A percentile compares a stretch with the other conserved stretches of the same genome.
Conservation (phyloP, 345 rosid genomes). For the Aegle marmelos region DNA sequence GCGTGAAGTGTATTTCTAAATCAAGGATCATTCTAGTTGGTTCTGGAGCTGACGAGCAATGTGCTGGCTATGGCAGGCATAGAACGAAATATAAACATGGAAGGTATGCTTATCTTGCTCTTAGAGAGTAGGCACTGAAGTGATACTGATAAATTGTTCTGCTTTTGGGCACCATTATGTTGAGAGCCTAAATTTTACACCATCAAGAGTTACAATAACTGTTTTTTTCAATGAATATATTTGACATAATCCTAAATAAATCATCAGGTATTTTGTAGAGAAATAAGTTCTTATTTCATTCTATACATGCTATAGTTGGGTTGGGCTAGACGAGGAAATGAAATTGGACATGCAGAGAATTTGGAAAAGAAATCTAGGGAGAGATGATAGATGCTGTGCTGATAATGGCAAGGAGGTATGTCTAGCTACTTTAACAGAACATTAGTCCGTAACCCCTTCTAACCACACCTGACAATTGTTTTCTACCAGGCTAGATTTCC, state of each 20-base stretch:
- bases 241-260: not conserved
- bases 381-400: constrained; percentile 90
- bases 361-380: constrained; percentile 94
- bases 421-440: not conserved
- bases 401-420: constrained; percentile 91
- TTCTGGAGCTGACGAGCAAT: constrained; percentile 96
- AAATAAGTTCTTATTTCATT: not conserved
- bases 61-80: constrained; percentile 98
- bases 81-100: constrained; percentile 75
- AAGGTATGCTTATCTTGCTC: constrained; percentile 41
- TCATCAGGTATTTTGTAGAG: not conserved
- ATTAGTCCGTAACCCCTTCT: not conserved
- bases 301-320: constrained; percentile 52
- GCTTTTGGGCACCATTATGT: not conserved
- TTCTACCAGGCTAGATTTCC: constrained; percentile 81
- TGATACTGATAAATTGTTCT: not conserved
- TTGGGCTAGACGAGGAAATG: constrained; percentile 82
- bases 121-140: not conserved
- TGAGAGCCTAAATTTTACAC: not conserved
- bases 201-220: not conserved
- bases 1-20: constrained; percentile 49
- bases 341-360: constrained; percentile 97
- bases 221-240: not conserved
- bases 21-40: constrained; percentile 86
- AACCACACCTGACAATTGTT: not conserved